Evolutionary conservation across 2,329 filamentous ascomycete genomes (phyloP).

Genomic region (Fusarium nygamai): DNA sequence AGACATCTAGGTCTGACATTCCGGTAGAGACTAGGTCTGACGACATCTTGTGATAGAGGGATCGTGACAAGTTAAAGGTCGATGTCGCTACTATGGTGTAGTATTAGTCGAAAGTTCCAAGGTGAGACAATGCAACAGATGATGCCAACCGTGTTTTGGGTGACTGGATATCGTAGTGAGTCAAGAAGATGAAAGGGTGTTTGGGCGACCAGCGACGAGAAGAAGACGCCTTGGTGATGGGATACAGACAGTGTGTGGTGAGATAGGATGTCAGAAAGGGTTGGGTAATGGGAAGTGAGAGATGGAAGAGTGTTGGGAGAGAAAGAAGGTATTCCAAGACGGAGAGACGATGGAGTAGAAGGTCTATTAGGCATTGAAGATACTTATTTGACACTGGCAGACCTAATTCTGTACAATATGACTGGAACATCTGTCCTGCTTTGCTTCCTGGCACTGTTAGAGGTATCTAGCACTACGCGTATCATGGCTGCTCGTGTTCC

Average conservation of each 20-base stretch:
- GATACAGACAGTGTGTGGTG: neutral
- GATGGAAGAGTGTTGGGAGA: neutral
- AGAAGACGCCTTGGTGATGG: fast-evolving
- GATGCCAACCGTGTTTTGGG: neutral
- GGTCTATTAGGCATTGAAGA: neutral
- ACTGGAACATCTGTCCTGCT: fast-evolving
- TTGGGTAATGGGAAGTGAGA: neutral
- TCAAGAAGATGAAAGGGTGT: neutral
- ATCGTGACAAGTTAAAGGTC: too few species aligned
- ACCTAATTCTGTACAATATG: fast-evolving
- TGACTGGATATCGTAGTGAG: too few species aligned
- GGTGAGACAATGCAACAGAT: neutral
- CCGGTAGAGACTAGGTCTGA: neutral
- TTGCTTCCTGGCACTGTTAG: neutral
- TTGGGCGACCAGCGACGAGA: neutral
- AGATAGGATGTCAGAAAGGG: neutral
- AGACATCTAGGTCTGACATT: neutral
- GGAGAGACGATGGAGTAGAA: neutral
- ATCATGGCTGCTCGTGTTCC: too few species aligned
- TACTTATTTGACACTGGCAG: too few species aligned
- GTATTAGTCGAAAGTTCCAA: neutral
- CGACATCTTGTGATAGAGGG: neutral
- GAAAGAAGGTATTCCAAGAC: neutral
- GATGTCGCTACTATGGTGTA: neutral
- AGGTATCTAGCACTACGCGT: too few species aligned